These are phyloP conservation scores for Copromyces sp. DNA, from an alignment of 495 filamentous ascomycete species.

Conservation along the genomic window DNA sequence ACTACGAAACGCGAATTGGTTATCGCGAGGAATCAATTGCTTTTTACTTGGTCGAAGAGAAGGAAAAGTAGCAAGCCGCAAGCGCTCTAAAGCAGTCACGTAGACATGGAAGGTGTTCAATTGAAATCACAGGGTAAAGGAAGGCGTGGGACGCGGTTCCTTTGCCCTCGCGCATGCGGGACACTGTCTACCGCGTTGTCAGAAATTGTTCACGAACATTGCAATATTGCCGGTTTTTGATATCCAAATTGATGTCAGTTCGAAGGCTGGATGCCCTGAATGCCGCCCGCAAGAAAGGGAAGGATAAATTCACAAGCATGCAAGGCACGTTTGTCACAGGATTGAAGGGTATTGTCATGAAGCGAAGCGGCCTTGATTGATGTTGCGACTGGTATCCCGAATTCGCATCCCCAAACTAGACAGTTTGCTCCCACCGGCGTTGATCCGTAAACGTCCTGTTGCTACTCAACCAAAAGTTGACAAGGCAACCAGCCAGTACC, in stretches of 20 bases:
- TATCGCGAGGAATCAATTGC: not conserved
- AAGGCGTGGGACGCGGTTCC: not conserved
- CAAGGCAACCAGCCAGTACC: slow-evolving; percentile 19
- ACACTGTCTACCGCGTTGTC: not conserved
- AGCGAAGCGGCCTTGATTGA: not conserved
- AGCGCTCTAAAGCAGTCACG: not conserved
- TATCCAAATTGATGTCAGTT: slow-evolving; percentile 12
- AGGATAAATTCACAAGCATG: not conserved
- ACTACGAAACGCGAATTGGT: not conserved
- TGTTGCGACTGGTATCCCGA: slow-evolving; percentile 3
- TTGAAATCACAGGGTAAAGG: not conserved
- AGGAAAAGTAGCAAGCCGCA: not conserved
- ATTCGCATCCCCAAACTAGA: slow-evolving; percentile 13
- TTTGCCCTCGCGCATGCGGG: not conserved
- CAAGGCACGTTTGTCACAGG: not conserved
- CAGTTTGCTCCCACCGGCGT: slow-evolving; percentile 12
- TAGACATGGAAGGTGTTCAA: not conserved
- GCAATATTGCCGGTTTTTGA: not conserved
- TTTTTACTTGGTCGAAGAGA: not conserved
- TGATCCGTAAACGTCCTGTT: slow-evolving; percentile 13
- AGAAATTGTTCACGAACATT: not conserved
- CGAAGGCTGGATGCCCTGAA: not conserved
- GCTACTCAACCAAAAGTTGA: slow-evolving; percentile 19
- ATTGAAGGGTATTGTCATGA: not conserved
- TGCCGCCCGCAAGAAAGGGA: not conserved